These are phyloP conservation scores for Pichia nanzhaoensis DNA, from an alignment of 805 yeast genomes.

Conservation along the genomic window DNA sequence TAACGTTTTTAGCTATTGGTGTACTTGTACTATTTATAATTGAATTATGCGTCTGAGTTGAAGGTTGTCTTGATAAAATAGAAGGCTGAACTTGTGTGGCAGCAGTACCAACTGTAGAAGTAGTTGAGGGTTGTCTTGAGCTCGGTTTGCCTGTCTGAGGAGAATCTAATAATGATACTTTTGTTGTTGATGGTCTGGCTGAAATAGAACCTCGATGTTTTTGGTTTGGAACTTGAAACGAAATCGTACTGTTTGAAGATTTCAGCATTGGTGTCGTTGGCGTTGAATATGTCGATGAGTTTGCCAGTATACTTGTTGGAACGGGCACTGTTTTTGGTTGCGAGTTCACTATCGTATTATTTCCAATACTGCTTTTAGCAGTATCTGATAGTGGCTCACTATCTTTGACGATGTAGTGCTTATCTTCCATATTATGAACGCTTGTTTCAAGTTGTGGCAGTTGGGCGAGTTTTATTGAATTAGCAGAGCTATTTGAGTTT, in stretches of 20 bases:
- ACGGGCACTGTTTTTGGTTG: background rate
- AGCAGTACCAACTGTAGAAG: constrained; percentile 8
- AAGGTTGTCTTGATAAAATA: background rate
- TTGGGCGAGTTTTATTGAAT: constrained; percentile 11
- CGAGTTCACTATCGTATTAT: background rate
- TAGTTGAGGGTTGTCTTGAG: constrained; percentile 23
- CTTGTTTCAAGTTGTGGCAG: constrained; percentile 14
- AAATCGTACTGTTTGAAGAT: constrained; percentile 28
- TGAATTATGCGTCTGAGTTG: background rate
- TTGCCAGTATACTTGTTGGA: constrained; percentile 10
- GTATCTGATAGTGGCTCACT: constrained; percentile 9
- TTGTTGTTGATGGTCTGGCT: constrained; percentile 41
- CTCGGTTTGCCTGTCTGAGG: constrained; percentile 21
- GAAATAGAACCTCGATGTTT: constrained; percentile 55
- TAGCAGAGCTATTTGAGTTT: constrained; percentile 2
- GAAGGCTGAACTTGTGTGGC: background rate
- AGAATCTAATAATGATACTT: constrained; percentile 20
- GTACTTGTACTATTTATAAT: constrained; percentile 9
- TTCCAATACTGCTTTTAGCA: background rate
- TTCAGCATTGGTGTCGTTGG: constrained; percentile 15
- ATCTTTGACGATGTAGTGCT: constrained; percentile 4
- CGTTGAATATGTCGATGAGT: constrained; percentile 3
- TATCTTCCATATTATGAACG: background rate
- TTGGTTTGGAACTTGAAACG: constrained; percentile 40
- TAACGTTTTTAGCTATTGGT: constrained; percentile 2